Evolutionary conservation across 2,329 filamentous ascomycete species (phyloP).

Genomic region (Falciphora oryzae): DNA sequence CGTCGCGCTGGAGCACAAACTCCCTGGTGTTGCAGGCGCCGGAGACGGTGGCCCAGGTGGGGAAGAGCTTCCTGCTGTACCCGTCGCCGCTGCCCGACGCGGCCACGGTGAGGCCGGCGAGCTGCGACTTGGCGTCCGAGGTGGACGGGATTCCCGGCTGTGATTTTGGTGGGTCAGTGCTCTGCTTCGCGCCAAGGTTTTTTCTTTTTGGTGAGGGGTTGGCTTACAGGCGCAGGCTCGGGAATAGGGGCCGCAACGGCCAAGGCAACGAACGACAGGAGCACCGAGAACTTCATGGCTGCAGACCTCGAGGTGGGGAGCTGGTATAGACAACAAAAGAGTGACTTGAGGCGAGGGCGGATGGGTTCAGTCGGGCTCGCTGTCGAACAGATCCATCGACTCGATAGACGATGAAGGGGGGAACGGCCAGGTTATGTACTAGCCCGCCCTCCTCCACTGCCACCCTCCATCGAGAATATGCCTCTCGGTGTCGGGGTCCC

Average conservation of each 20-base stretch:
- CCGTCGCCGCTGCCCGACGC: slow-evolving; percentile 45
- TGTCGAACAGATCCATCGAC: neutral
- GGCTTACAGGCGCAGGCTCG: neutral
- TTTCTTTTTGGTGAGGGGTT: neutral
- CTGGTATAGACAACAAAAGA: neutral
- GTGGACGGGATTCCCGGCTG: slow-evolving; percentile 58
- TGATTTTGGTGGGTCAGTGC: neutral
- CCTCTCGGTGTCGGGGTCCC: no score
- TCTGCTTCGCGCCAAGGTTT: no score
- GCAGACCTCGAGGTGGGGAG: no score
- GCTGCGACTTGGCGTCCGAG: slow-evolving; percentile 49
- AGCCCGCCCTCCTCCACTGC: neutral
- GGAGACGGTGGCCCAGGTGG: slow-evolving; percentile 61
- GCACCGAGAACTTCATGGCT: slow-evolving; percentile 1
- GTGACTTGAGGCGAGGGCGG: neutral
- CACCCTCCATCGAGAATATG: no score
- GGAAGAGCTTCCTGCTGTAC: slow-evolving; percentile 65
- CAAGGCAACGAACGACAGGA: neutral
- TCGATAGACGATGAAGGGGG: neutral
- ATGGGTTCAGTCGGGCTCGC: neutral
- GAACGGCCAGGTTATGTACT: neutral
- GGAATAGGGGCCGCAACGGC: neutral
- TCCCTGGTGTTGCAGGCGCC: slow-evolving; percentile 69
- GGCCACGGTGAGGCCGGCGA: slow-evolving; percentile 53
- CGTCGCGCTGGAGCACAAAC: slow-evolving; percentile 68